Evolutionary conservation across 2,329 filamentous ascomycete genomes (phyloP), one percentile per base, ranked within the genome.

Genomic region (Phaeosphaeria sp.): DNA sequence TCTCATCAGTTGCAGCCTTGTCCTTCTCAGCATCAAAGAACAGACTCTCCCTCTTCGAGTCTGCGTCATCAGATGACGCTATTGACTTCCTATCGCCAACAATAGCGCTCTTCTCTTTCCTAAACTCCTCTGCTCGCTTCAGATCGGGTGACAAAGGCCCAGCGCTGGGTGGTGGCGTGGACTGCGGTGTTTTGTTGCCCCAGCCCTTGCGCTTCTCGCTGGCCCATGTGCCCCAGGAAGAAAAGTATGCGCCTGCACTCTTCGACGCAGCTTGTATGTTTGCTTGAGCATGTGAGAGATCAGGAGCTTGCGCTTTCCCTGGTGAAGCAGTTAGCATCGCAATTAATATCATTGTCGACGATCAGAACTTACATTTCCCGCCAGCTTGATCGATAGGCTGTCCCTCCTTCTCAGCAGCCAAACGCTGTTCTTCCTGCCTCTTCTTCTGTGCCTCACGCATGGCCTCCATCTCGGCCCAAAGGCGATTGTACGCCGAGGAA

Each of bases 391-490:
- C 55, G 33, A 60, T 9, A 18, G 63, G 51, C 41, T 46, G 62
- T n/a, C 57, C 64, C 39, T 74, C 71, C 42, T 67, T 74, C 44
- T 72, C 73, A 25, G 63, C 73, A 2, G 77, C 76, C 73, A 72
- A 78, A 63, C 80, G 79, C 48, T 80, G 77, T 69, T 90, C 84
- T 58, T 90, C 87, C 5, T 83, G 80, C 50, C 83, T 82, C 68
- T 86, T 88, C 55, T 87, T 82, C 74, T 93, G 90, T 17, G 87
- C 85, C 78, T 93, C 91, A 15, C 91, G 84, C 78, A 92, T 85
- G 2, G 87, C 81, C 76, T 98, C 94, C 78, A 98, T 91, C 67
- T 98, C 94, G 0, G 92, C 87, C 83, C 96, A 98, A 25, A 98
- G 83, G 70, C 88, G 93, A 75, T 90, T 96, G 77, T 97, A 92